Evolutionary conservation across 805 yeast genomes (phyloP).

Genomic region (Barnettozyma salicaria): DNA sequence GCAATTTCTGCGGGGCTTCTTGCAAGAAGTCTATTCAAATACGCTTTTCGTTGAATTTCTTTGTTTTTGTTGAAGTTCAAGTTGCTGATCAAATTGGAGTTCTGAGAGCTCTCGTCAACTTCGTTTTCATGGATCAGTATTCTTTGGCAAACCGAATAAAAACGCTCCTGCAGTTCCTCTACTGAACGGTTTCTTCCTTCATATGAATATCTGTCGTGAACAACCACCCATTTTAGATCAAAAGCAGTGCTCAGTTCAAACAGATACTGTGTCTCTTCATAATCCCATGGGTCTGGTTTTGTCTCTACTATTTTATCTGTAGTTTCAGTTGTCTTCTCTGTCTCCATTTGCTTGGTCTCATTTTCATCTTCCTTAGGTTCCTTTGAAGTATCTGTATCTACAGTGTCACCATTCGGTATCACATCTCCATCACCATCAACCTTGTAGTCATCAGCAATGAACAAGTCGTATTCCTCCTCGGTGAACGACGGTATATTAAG

Average conservation of each 20-base stretch:
- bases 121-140: conserved; percentile 41
- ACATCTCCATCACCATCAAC: conserved; percentile 7
- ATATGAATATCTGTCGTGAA: conserved; percentile 52
- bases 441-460: conserved; percentile 33
- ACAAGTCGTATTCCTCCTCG: conserved; percentile 51
- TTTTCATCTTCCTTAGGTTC: conserved; percentile 1
- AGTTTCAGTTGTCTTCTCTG: conserved; percentile 3
- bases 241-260: conserved; percentile 60
- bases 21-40: conserved; percentile 66
- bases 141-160: conserved; percentile 60
- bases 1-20: conserved; percentile 96
- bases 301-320: conserved; percentile 22
- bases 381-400: conserved; percentile 3
- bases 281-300: conserved; percentile 50
- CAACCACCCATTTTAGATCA: conserved; percentile 54
- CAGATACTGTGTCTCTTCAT: conserved; percentile 71
- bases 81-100: conserved; percentile 52
- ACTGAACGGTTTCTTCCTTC: conserved; percentile 36
- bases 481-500: conserved; percentile 66
- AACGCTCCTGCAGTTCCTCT: conserved; percentile 81
- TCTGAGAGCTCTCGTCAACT: conserved; percentile 35
- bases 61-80: conserved; percentile 63
- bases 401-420: background rate
- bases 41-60: conserved; percentile 76
- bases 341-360: background rate